phyloP scores from a whole-genome alignment of 345 rosid species.

The Citrus unshiu region DNA sequence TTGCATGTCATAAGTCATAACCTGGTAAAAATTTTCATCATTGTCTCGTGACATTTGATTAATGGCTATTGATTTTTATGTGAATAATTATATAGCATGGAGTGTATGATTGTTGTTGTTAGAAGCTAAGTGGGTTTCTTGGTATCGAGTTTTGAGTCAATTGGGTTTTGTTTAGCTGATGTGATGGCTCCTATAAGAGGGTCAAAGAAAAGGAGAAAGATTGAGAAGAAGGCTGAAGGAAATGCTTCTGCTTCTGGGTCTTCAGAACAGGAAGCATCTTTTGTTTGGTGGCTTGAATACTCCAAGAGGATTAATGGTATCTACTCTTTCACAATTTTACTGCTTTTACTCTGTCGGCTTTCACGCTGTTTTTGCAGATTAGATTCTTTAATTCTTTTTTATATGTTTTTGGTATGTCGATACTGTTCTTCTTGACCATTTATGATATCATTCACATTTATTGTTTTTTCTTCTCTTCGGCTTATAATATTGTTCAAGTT shows the following conservation, averaged over 20 bases:
- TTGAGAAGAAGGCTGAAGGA: slow-evolving; percentile 32
- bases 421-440: slow-evolving; percentile 20
- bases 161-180: slow-evolving; percentile 14
- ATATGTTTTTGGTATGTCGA: slow-evolving; percentile 3
- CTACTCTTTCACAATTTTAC: slow-evolving; percentile 10
- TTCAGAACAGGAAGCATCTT: slow-evolving; percentile 34
- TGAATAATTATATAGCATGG: slow-evolving; percentile 17
- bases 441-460: neutral
- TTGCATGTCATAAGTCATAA: neutral
- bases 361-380: neutral
- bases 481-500: neutral
- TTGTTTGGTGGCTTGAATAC: slow-evolving; percentile 50
- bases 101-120: slow-evolving; percentile 13
- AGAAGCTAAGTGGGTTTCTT: slow-evolving; percentile 16
- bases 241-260: slow-evolving; percentile 42
- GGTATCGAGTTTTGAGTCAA: slow-evolving; percentile 25
- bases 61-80: slow-evolving; percentile 29
- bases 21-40: slow-evolving; percentile 15
- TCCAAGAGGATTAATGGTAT: slow-evolving; percentile 43
- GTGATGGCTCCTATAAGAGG: slow-evolving; percentile 50
- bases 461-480: too few relatives aligned
- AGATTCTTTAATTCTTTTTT: too few relatives aligned
- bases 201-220: slow-evolving; percentile 34
- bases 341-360: neutral
- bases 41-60: slow-evolving; percentile 21